A percentile compares a stretch with the other conserved stretches of the same genome.
Conservation (phyloP, 2,329 filamentous ascomycete species). For the Colletotrichum phormii region DNA sequence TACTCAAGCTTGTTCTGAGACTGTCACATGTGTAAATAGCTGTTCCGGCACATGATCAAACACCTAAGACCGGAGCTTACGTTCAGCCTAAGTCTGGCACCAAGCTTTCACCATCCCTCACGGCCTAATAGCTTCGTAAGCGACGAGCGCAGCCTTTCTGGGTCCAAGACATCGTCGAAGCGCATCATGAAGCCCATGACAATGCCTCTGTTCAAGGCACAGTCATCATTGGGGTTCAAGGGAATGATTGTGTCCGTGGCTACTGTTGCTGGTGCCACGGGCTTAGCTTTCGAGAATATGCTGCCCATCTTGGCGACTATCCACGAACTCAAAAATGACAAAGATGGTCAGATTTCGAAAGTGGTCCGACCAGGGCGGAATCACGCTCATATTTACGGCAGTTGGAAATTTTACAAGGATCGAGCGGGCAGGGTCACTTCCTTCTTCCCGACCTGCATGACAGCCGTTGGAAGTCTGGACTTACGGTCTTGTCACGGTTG, state of each 20-base stretch:
- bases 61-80: slow-evolving; percentile 23
- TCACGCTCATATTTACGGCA: not conserved
- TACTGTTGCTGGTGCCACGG: not conserved
- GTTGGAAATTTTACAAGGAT: not conserved
- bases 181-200: slow-evolving; percentile 45
- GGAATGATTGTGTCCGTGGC: slow-evolving; percentile 43
- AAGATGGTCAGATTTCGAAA: not conserved
- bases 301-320: not conserved
- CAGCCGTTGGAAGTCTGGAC: not conserved
- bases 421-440: not conserved
- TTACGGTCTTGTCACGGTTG: not conserved
- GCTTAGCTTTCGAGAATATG: not conserved
- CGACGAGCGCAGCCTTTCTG: slow-evolving; percentile 35
- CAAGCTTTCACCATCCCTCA: slow-evolving; percentile 42
- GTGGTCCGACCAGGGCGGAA: not conserved
- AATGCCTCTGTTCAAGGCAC: slow-evolving; percentile 38
- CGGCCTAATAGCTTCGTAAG: slow-evolving; percentile 36
- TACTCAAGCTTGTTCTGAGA: not conserved
- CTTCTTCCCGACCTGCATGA: not conserved
- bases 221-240: slow-evolving; percentile 45
- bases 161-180: slow-evolving; percentile 44
- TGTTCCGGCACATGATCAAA: too few relatives aligned
- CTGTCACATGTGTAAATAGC: not conserved
- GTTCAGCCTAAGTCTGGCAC: slow-evolving; percentile 39
- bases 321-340: not conserved